A percentile compares a stretch with the other conserved stretches of the same genome.
These are phyloP conservation scores for Scenedesmus sp. DNA, from an alignment of 163 green algal species.

Conservation along the genomic window DNA sequence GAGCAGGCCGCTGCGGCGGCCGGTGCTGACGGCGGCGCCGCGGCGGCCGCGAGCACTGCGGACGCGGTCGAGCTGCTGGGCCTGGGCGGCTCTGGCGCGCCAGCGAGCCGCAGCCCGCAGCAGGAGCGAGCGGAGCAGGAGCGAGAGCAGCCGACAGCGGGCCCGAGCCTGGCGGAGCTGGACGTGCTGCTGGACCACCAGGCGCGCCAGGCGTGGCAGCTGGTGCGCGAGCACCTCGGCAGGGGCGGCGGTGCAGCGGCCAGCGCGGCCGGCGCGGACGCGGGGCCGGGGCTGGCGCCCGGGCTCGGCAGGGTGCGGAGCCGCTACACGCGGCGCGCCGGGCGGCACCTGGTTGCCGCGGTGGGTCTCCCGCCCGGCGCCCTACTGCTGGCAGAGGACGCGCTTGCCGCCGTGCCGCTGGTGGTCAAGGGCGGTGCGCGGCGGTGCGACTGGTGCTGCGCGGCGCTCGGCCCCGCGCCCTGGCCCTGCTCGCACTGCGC, in stretches of 20 bases:
- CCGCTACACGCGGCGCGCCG: background rate
- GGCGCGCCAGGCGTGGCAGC: background rate
- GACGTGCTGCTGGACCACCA: conserved; percentile 17
- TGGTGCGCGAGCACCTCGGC: conserved; percentile 13
- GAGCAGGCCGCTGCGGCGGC: background rate
- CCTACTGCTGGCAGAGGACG: conserved; percentile 14
- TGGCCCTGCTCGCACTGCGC: conserved; percentile 32
- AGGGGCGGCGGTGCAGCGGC: conserved; percentile 9
- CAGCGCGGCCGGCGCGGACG: background rate
- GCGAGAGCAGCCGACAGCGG: background rate
- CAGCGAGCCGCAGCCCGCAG: background rate
- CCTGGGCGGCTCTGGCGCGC: background rate
- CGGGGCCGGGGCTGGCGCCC: background rate
- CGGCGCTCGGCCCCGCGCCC: background rate
- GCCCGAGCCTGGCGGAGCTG: background rate
- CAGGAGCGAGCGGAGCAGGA: conserved; percentile 11
- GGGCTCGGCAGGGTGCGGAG: background rate
- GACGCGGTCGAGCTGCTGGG: background rate
- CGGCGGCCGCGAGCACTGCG: background rate
- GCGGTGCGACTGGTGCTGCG: conserved; percentile 27
- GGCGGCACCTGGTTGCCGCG: conserved; percentile 14
- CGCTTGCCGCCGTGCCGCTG: conserved; percentile 23
- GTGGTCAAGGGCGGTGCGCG: background rate
- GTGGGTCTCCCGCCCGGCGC: background rate
- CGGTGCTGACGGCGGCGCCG: background rate